Percentiles rank a stretch among this genome's conserved stretches.
Conservation (phyloP, 805 yeast species). For the Kazachstania martiniae region DNA sequence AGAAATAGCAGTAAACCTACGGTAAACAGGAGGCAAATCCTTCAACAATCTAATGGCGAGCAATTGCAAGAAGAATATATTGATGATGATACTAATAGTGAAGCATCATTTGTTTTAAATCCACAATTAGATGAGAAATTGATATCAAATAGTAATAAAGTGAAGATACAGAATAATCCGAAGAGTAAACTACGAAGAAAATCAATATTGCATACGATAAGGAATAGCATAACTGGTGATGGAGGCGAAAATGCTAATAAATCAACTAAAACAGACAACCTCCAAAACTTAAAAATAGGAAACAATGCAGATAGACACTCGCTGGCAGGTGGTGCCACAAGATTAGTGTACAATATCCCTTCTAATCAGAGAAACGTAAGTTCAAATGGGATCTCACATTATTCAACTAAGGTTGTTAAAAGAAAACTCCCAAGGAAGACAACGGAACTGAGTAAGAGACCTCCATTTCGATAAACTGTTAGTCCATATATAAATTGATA, state of each 20-base stretch:
- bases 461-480: conserved; percentile 9
- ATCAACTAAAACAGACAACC: not conserved
- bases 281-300: not conserved
- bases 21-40: not conserved
- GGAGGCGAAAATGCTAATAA: not conserved
- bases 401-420: conserved; percentile 1
- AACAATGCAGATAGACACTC: conserved; percentile 2
- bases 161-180: conserved; percentile 1
- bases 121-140: conserved; percentile 9
- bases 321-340: conserved; percentile 2
- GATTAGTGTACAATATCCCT: no score
- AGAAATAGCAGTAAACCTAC: not conserved
- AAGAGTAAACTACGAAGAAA: conserved; percentile 20
- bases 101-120: conserved; percentile 26
- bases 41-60: not conserved
- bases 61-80: conserved; percentile 2
- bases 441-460: conserved; percentile 8
- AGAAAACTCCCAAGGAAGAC: conserved; percentile 4
- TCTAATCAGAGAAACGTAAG: not conserved
- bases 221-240: conserved; percentile 18
- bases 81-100: conserved; percentile 24
- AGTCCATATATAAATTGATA: no score
- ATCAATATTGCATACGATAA: conserved; percentile 25
- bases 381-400: not conserved
- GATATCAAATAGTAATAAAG: conserved; percentile 2